phyloP scores from a whole-genome alignment of 805 yeast species.

The Saturnispora gosingensis region DNA sequence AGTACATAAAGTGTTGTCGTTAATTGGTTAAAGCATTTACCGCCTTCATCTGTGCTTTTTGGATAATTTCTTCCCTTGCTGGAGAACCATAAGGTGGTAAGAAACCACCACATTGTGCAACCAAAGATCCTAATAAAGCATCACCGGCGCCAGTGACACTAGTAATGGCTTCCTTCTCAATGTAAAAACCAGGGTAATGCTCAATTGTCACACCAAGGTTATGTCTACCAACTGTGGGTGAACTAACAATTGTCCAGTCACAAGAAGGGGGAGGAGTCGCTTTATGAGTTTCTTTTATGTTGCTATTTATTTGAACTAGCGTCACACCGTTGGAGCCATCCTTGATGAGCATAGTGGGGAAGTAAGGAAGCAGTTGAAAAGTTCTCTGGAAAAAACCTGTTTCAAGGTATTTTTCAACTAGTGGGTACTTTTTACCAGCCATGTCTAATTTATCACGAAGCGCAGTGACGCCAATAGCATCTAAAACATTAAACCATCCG shows the following conservation, averaged over 20 bases:
- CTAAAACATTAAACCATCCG: slow-evolving; percentile 69
- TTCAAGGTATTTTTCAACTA: slow-evolving; percentile 23
- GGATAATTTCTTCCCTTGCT: slow-evolving; percentile 17
- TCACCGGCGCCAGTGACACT: slow-evolving; percentile 92
- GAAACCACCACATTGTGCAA: slow-evolving; percentile 31
- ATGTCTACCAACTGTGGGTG: slow-evolving; percentile 17
- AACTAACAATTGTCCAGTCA: slow-evolving; percentile 16
- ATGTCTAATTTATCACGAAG: slow-evolving; percentile 40
- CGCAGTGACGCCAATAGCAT: slow-evolving; percentile 42
- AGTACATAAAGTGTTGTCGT: neutral
- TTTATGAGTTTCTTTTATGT: slow-evolving; percentile 17
- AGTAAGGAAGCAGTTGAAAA: slow-evolving; percentile 63
- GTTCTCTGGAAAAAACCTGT: slow-evolving; percentile 56
- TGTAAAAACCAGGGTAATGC: slow-evolving; percentile 36
- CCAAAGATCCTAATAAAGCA: slow-evolving; percentile 58
- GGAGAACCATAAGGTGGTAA: slow-evolving; percentile 8
- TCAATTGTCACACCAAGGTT: slow-evolving; percentile 50
- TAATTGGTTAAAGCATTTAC: neutral
- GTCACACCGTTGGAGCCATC: slow-evolving; percentile 60
- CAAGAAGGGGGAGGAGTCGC: neutral
- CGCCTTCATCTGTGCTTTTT: slow-evolving; percentile 21
- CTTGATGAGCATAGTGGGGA: slow-evolving; percentile 58
- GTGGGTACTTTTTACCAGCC: slow-evolving; percentile 20
- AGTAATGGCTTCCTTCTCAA: slow-evolving; percentile 32
- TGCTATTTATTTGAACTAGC: slow-evolving; percentile 29